phyloP scores from a whole-genome alignment of 352 stramenopile genomes.

The Globisporangium lucens region DNA sequence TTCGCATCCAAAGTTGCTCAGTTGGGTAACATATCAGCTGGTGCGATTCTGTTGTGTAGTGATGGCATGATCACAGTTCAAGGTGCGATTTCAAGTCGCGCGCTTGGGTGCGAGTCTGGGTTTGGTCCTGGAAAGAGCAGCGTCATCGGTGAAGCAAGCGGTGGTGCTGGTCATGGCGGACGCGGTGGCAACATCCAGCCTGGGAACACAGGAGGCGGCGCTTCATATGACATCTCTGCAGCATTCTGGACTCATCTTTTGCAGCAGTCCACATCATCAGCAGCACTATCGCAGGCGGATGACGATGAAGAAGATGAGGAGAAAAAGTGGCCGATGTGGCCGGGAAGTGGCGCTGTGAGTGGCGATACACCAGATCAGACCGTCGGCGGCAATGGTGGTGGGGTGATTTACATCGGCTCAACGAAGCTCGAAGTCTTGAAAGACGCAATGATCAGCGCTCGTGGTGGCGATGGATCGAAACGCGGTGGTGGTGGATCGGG shows the following conservation, averaged over 20 bases:
- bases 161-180: conserved; percentile 66
- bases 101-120: conserved; percentile 48
- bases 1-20: conserved; percentile 36
- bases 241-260: not conserved
- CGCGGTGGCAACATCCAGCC: conserved; percentile 59
- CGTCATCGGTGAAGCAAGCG: conserved; percentile 47
- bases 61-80: conserved; percentile 31
- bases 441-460: conserved; percentile 40
- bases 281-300: not conserved
- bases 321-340: conserved; percentile 55
- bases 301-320: not conserved
- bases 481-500: conserved; percentile 71
- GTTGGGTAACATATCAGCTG: conserved; percentile 48
- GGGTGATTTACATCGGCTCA: conserved; percentile 64
- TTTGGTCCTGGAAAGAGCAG: conserved; percentile 52
- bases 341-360: conserved; percentile 56
- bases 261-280: not conserved
- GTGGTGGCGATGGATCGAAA: conserved; percentile 49
- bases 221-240: conserved; percentile 33
- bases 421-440: conserved; percentile 48
- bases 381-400: conserved; percentile 64
- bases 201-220: conserved; percentile 41
- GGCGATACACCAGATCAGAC: conserved; percentile 47
- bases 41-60: conserved; percentile 61
- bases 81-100: conserved; percentile 35